Percentiles rank a stretch among this genome's conserved stretches.
Conservation (phyloP, 2,329 filamentous ascomycete species). For the Verticillium albo-atrum region DNA sequence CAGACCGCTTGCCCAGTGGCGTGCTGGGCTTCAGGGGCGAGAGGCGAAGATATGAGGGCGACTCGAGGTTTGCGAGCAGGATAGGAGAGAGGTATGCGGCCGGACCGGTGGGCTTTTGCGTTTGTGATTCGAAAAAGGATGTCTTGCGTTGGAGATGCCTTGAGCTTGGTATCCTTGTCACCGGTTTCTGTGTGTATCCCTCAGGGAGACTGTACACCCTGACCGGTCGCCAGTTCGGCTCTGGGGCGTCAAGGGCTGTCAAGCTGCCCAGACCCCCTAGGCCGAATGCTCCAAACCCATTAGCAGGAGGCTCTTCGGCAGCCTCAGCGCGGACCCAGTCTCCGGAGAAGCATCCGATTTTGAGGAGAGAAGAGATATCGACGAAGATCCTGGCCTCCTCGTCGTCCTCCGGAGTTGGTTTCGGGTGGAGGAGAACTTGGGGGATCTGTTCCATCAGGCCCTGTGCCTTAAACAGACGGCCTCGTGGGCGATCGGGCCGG, state of each 20-base stretch:
- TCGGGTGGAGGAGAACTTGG: constrained; percentile 77
- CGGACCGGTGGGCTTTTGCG: constrained; percentile 54
- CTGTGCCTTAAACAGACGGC: constrained; percentile 80
- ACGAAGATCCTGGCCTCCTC: constrained; percentile 89
- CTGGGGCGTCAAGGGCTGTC: constrained; percentile 48
- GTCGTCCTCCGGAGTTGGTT: constrained; percentile 71
- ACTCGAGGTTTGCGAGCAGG: constrained; percentile 78
- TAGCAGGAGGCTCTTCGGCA: constrained; percentile 66
- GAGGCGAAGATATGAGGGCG: constrained; percentile 73
- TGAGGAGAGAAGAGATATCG: constrained; percentile 77
- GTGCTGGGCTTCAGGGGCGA: constrained; percentile 58
- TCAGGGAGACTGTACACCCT: constrained; percentile 88
- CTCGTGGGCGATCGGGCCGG: constrained; percentile 64
- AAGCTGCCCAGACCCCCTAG: constrained; percentile 32
- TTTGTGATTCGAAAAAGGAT: constrained; percentile 66
- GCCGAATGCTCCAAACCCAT: constrained; percentile 62
- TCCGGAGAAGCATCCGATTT: constrained; percentile 93
- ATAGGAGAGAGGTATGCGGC: constrained; percentile 78
- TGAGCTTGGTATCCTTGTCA: constrained; percentile 56
- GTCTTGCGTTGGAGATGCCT: constrained; percentile 45
- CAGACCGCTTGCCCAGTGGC: constrained; percentile 45
- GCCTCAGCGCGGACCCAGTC: constrained; percentile 90
- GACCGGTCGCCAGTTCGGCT: constrained; percentile 71
- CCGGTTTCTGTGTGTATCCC: constrained; percentile 56
- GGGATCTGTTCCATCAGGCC: constrained; percentile 69